These are phyloP conservation scores for Backusella morwellensis DNA, from an alignment of 192 early-diverging fungal genomes.

Conservation along the genomic window DNA sequence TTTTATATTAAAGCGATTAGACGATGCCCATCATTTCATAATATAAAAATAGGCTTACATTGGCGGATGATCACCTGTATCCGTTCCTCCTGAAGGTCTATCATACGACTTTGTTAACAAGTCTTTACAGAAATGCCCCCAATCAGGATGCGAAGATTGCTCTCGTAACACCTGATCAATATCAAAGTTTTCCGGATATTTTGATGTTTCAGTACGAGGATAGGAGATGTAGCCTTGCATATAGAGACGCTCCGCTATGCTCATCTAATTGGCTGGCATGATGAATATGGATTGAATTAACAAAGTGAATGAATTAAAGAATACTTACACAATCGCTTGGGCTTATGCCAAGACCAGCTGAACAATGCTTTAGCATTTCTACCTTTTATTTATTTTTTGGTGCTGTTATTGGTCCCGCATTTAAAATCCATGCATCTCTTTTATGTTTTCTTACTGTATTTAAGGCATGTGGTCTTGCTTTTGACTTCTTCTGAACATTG, in stretches of 20 bases:
- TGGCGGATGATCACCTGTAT: constrained; percentile 53
- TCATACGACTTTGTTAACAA: constrained; percentile 34
- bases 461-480: constrained; percentile 30
- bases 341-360: constrained; percentile 44
- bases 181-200: constrained; percentile 49
- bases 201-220: constrained; percentile 51
- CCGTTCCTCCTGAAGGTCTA: constrained; percentile 40
- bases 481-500: constrained; percentile 26
- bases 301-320: background rate
- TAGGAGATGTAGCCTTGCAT: constrained; percentile 52
- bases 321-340: constrained; percentile 43
- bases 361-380: constrained; percentile 49
- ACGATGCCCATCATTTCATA: background rate
- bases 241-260: constrained; percentile 47
- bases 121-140: constrained; percentile 34
- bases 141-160: constrained; percentile 37
- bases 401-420: too few species aligned
- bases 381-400: constrained; percentile 18
- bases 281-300: background rate
- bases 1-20: background rate
- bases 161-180: constrained; percentile 31
- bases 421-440: background rate
- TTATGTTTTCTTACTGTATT: constrained; percentile 22
- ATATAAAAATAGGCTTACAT: constrained; percentile 32
- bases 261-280: constrained; percentile 29